A percentile compares a stretch with the other conserved stretches of the same genome.
Evolutionary conservation across 2,329 filamentous ascomycete species (phyloP).

Genomic region (Ploettnerulaceae sp.): DNA sequence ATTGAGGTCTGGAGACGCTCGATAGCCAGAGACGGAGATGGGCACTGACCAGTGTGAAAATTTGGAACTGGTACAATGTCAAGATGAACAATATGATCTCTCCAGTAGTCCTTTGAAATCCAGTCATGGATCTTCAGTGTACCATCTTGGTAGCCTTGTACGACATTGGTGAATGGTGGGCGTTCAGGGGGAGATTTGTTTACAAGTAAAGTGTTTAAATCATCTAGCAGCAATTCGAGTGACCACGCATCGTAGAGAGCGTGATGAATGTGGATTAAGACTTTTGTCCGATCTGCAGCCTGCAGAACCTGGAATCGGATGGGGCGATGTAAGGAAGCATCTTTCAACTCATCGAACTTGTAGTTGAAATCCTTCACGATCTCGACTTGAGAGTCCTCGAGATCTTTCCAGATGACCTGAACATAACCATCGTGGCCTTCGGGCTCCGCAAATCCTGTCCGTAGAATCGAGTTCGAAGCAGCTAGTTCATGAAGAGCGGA

Average conservation of each 20-base stretch:
- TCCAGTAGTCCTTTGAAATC: slow-evolving; percentile 62
- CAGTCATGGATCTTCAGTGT: slow-evolving; percentile 34
- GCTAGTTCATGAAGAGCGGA: slow-evolving; percentile 48
- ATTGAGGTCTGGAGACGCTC: slow-evolving; percentile 31
- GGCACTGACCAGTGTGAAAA: slow-evolving; percentile 41
- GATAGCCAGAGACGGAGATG: slow-evolving; percentile 30
- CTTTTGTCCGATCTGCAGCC: slow-evolving; percentile 23
- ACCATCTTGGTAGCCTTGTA: slow-evolving; percentile 42
- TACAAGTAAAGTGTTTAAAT: slow-evolving; percentile 50
- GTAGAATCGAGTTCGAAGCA: slow-evolving; percentile 58
- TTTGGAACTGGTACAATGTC: slow-evolving; percentile 53
- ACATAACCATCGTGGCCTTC: slow-evolving; percentile 44
- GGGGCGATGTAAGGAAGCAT: slow-evolving; percentile 44
- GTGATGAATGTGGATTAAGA: slow-evolving; percentile 62
- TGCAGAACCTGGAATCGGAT: slow-evolving; percentile 53
- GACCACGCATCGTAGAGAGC: slow-evolving; percentile 94
- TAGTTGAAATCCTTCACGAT: slow-evolving; percentile 39
- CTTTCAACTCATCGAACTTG: slow-evolving; percentile 36
- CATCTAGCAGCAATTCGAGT: slow-evolving; percentile 65
- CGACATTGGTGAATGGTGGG: slow-evolving; percentile 58
- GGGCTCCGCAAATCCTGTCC: slow-evolving; percentile 65
- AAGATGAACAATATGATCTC: slow-evolving; percentile 54
- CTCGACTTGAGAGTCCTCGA: slow-evolving; percentile 39
- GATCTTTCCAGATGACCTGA: slow-evolving; percentile 58
- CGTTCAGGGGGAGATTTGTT: slow-evolving; percentile 32